phyloP scores from a whole-genome alignment of 306 rosid species.

The Vicia sativa region DNA sequence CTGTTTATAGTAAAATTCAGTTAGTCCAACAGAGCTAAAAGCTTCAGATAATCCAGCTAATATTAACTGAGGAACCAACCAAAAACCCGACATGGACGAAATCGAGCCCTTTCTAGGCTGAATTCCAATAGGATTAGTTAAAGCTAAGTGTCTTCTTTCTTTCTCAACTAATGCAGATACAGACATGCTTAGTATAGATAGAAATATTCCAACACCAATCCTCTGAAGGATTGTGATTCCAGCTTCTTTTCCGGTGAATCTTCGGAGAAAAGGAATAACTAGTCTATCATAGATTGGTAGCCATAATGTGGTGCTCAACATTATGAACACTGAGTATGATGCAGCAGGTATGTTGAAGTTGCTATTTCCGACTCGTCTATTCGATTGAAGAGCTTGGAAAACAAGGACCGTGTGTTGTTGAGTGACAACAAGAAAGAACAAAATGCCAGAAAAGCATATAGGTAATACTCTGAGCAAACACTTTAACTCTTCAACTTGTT shows the following conservation, averaged over 20 bases:
- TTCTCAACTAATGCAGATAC: conserved; percentile 64
- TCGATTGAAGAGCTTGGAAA: conserved; percentile 84
- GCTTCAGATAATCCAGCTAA: conserved; percentile 65
- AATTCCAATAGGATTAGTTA: conserved; percentile 55
- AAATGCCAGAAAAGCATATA: conserved; percentile 58
- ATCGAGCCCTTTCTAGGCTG: conserved; percentile 67
- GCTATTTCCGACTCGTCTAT: conserved; percentile 54
- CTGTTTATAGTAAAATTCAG: conserved; percentile 81
- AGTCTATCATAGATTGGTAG: conserved; percentile 71
- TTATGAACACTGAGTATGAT: conserved; percentile 58
- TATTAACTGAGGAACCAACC: conserved; percentile 71
- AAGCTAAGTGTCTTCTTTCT: conserved; percentile 55
- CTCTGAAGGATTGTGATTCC: conserved; percentile 84
- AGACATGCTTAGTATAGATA: conserved; percentile 49
- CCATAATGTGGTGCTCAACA: conserved; percentile 68
- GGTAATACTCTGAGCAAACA: conserved; percentile 75
- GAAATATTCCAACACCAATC: conserved; percentile 66
- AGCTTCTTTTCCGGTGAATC: conserved; percentile 58
- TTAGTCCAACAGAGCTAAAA: conserved; percentile 63
- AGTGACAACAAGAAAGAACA: conserved; percentile 44
- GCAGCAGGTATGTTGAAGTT: conserved; percentile 73
- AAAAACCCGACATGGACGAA: conserved; percentile 75
- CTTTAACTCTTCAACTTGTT: conserved; percentile 91
- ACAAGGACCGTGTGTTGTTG: conserved; percentile 65
- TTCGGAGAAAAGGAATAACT: conserved; percentile 63